Percentiles rank a stretch among this genome's conserved stretches.
phyloP scores from a whole-genome alignment of 768 basidiomycete genomes.

The Boletus pseudo-olivaceus region DNA sequence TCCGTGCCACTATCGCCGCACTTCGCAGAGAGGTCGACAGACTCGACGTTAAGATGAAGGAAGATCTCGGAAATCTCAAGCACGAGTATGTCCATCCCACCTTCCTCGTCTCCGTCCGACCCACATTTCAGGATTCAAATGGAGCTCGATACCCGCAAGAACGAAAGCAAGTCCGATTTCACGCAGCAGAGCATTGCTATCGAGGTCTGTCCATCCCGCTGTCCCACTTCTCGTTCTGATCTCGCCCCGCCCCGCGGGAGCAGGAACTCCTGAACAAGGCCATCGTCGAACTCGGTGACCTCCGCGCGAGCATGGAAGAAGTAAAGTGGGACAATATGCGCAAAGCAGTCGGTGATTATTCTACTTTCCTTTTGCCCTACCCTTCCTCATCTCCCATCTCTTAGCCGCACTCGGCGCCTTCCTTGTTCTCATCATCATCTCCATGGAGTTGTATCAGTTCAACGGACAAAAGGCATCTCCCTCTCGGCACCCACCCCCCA shows the following conservation, averaged over 20 bases:
- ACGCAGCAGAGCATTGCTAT: constrained; percentile 83
- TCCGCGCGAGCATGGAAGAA: constrained; percentile 78
- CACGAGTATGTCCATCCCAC: constrained; percentile 69
- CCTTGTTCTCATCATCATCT: constrained; percentile 62
- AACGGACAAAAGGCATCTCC: constrained; percentile 37
- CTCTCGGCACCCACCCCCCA: neutral
- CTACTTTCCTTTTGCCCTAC: neutral
- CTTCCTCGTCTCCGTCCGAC: neutral
- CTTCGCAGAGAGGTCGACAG: constrained; percentile 84
- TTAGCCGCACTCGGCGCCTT: constrained; percentile 63
- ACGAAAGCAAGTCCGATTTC: constrained; percentile 79
- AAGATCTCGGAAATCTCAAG: constrained; percentile 82
- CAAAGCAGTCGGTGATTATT: constrained; percentile 65
- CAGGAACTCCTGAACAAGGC: constrained; percentile 76
- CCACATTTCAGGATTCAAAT: constrained; percentile 73
- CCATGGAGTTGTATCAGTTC: constrained; percentile 58
- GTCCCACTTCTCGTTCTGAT: neutral
- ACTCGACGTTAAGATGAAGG: constrained; percentile 88
- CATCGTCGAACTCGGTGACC: constrained; percentile 69
- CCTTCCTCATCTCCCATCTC: constrained; percentile 1
- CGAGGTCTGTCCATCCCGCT: constrained; percentile 48
- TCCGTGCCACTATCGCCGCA: constrained; percentile 71
- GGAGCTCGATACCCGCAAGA: constrained; percentile 92
- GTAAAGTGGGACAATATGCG: constrained; percentile 90
- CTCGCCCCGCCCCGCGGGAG: neutral